phyloP scores from a whole-genome alignment of 1,139 yeast species.

The Hemisphaericaspora xylanilytica region DNA sequence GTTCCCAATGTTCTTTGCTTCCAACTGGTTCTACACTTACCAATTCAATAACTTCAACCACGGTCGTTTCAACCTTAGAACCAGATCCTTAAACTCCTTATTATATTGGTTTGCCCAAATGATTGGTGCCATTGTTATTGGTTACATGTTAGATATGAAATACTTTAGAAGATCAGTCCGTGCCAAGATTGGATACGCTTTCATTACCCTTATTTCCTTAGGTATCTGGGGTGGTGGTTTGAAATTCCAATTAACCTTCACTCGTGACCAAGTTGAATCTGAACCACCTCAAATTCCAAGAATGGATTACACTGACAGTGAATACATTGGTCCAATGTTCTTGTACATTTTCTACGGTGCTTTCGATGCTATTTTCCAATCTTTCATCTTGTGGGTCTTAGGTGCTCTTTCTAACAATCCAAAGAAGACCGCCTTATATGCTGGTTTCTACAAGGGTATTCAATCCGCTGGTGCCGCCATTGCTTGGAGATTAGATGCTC shows the following conservation, averaged over 20 bases:
- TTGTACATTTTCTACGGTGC: constrained; percentile 60
- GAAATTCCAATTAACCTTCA: constrained; percentile 47
- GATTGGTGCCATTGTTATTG: constrained; percentile 53
- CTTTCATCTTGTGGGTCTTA: constrained; percentile 53
- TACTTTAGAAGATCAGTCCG: constrained; percentile 41
- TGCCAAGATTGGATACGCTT: constrained; percentile 46
- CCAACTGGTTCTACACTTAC: constrained; percentile 66
- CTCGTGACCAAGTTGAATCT: constrained; percentile 35
- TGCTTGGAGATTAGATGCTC: constrained; percentile 58
- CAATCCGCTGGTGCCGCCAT: constrained; percentile 66
- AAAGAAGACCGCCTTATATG: constrained; percentile 54
- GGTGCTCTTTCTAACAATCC: constrained; percentile 61
- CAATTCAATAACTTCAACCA: constrained; percentile 60
- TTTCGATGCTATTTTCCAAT: constrained; percentile 58
- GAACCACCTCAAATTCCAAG: constrained; percentile 20
- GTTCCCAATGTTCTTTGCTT: constrained; percentile 61
- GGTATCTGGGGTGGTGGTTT: constrained; percentile 66
- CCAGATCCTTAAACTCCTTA: constrained; percentile 58
- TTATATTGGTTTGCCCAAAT: constrained; percentile 63
- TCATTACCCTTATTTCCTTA: constrained; percentile 42
- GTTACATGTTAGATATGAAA: constrained; percentile 46
- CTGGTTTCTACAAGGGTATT: constrained; percentile 61
- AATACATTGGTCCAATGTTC: constrained; percentile 58
- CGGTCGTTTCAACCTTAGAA: constrained; percentile 54
- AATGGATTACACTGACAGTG: constrained; percentile 45